Conservation (phyloP, 208 protist species). For the Leishmania gerbilli region DNA sequence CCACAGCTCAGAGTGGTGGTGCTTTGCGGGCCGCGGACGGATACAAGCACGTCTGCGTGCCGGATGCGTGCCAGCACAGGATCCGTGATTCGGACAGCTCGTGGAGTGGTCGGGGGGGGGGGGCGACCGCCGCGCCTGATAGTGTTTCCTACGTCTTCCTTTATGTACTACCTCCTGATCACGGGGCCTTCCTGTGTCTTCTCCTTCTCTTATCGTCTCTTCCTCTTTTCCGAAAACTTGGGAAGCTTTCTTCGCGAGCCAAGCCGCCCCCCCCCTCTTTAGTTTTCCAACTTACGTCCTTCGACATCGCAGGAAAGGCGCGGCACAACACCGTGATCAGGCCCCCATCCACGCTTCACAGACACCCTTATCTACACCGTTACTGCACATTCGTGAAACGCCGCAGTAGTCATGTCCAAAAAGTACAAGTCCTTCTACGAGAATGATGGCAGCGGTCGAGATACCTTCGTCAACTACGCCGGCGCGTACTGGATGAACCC, state of each 20-base stretch:
- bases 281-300: background rate
- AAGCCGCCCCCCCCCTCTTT: background rate
- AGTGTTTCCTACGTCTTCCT: background rate
- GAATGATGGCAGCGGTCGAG: constrained; percentile 67
- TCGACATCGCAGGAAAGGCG: background rate
- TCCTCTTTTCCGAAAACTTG: background rate
- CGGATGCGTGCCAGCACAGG: background rate
- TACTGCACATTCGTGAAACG: background rate
- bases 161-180: background rate
- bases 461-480: constrained; percentile 83
- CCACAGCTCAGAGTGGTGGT: too few relatives aligned
- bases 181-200: background rate
- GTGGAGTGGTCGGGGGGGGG: background rate
- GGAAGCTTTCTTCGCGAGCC: background rate
- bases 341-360: background rate
- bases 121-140: background rate
- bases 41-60: background rate
- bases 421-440: constrained; percentile 40
- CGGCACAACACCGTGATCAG: background rate
- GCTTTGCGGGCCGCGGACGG: too few relatives aligned
- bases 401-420: constrained; percentile 11
- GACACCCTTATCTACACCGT: background rate
- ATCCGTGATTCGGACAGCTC: background rate
- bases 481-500: constrained; percentile 85
- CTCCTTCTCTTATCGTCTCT: background rate